These are phyloP conservation scores for Chytridium lagenaria DNA, from an alignment of 371 early-diverging fungal genomes.

Conservation along the genomic window DNA sequence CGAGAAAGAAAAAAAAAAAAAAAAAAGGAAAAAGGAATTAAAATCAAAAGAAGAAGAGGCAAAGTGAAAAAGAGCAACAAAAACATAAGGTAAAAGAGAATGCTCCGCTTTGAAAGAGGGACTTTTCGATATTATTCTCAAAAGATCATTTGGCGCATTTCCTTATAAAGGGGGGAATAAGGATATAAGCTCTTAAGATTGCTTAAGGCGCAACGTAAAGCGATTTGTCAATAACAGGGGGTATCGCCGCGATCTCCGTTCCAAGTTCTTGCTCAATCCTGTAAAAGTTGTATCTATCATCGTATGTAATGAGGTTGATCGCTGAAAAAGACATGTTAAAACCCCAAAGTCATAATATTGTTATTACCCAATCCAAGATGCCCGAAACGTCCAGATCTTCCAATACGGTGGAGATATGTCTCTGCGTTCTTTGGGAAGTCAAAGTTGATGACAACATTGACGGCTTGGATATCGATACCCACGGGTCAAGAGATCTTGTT, in stretches of 20 bases:
- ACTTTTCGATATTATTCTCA: too few species aligned
- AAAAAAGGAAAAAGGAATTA: neutral
- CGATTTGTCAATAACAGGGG: constrained; percentile 89
- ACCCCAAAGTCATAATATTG: neutral
- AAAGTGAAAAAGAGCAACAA: constrained; percentile 5
- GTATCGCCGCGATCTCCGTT: constrained; percentile 96
- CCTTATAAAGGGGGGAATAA: too few species aligned
- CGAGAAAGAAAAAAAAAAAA: neutral
- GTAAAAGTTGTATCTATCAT: constrained; percentile 94
- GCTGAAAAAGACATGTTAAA: constrained; percentile 56
- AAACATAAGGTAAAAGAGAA: constrained; percentile 9
- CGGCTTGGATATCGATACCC: constrained; percentile 99
- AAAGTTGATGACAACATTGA: constrained; percentile 99
- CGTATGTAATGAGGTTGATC: constrained; percentile 96
- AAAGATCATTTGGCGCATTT: too few species aligned
- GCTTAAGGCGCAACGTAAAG: constrained; percentile 63
- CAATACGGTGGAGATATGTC: constrained; percentile 99
- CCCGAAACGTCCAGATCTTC: constrained; percentile 95
- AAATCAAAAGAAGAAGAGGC: neutral
- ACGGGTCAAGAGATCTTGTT: constrained; percentile 79
- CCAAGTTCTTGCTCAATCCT: constrained; percentile 96
- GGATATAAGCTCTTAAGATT: too few species aligned
- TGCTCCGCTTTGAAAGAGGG: too few species aligned
- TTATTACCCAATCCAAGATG: constrained; percentile 78
- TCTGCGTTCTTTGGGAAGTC: constrained; percentile 99